Base-by-base conservation (phyloP, 148 eudicot species). In the Chenopodium suecicum region DNA sequence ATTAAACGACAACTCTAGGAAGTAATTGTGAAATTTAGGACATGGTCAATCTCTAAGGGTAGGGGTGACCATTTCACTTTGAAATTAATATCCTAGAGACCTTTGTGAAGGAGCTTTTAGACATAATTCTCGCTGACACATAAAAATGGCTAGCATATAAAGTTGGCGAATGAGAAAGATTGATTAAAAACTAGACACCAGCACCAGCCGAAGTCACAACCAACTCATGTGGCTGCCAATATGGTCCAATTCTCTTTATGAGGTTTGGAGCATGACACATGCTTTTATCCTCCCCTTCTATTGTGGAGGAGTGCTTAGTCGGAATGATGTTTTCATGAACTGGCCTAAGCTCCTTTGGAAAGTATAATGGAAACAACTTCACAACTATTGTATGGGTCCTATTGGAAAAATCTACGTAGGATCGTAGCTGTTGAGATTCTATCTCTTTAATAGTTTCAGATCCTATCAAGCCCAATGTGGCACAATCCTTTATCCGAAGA, bases 381-480 rank as follows among this genome's bases (percentile, higher is more conserved):
- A 75, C 83, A 1, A 63, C 23, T 60, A n/a, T 80, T 13, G 54
- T n/a, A 2, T 80, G 77, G 68, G 41, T 72, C 44, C 5, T 72
- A 80, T 3, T 80, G 82, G 78, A 66, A 75, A n/a, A 80, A 75
- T 27, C 31, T 80, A 20, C 56, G 78, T 13, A 47, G 78, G 19
- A 80, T 80, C 16, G 73, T 76, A 9, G 75, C 90, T 8, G 75
- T 78, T 60, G 88, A 85, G 76, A 47, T 85, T 0, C 20, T 88
- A 20, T 83, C 88, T 3, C 62, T 86, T 47, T 83, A 81, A 29
- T 80, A 83, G 29, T 77, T 88, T 8, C 81, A 75, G 16, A 56
- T 58, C 79, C 83, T 79, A 5, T 62, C 80, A 16, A 23, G n/a
- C 76, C 48, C 7, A 64, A 78, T 29, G 90, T 82, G 17, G 83